Percentiles rank a stretch among this genome's conserved stretches.
phyloP scores from a whole-genome alignment of 805 yeast species.

The Ogataea wickerhamii region DNA sequence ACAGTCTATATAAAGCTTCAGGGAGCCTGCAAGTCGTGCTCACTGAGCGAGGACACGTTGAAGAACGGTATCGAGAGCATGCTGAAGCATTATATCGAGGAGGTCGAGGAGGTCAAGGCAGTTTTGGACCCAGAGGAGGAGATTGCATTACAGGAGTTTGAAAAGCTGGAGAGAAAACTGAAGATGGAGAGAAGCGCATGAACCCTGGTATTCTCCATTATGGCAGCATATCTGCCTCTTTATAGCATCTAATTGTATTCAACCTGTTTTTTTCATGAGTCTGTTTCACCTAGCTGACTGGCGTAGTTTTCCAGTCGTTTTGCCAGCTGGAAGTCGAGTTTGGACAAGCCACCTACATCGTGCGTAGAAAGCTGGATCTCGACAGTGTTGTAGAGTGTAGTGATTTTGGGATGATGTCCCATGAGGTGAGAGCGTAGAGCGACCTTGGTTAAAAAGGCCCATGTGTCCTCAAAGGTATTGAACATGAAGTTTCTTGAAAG shows the following conservation, averaged over 20 bases:
- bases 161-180: constrained; percentile 68
- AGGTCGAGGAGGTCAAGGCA: constrained; percentile 52
- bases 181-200: constrained; percentile 26
- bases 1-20: constrained; percentile 54
- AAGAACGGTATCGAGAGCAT: constrained; percentile 68
- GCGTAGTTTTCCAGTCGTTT: constrained; percentile 40
- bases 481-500: constrained; percentile 32
- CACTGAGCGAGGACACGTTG: constrained; percentile 60
- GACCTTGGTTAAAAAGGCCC: constrained; percentile 60
- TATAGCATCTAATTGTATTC: background rate
- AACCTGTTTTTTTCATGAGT: no score
- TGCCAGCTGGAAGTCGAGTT: constrained; percentile 58
- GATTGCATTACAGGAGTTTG: constrained; percentile 78
- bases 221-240: no score
- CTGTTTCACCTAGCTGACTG: constrained; percentile 12
- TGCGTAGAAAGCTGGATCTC: constrained; percentile 58
- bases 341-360: constrained; percentile 53
- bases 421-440: constrained; percentile 52
- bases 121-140: constrained; percentile 39
- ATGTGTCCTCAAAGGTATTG: constrained; percentile 55
- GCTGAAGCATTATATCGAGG: constrained; percentile 68
- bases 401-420: constrained; percentile 72
- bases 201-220: no score
- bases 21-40: constrained; percentile 76
- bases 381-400: constrained; percentile 59